phyloP scores from a whole-genome alignment of 2,329 filamentous ascomycete species.

The Fusarium multiceps region DNA sequence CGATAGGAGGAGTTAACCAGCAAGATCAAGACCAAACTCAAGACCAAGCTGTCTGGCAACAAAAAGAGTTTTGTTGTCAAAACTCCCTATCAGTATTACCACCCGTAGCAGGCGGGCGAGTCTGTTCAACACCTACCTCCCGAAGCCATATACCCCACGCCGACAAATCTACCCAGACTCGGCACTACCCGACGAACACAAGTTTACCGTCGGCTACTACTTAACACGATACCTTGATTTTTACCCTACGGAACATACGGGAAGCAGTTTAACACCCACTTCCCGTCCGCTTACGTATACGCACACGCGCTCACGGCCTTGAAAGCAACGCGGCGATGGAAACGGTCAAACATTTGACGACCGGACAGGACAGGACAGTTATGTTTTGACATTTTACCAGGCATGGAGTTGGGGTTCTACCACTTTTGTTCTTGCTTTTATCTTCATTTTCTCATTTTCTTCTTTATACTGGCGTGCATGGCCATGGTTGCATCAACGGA shows the following conservation, averaged over 20 bases:
- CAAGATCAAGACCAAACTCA: slow-evolving; percentile 33
- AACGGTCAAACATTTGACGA: slow-evolving; percentile 17
- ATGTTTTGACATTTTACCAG: slow-evolving; percentile 34
- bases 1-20: slow-evolving; percentile 49
- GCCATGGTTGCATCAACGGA: slow-evolving; percentile 40
- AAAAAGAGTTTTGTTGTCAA: slow-evolving; percentile 23
- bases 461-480: slow-evolving; percentile 37
- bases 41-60: slow-evolving; percentile 18
- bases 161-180: slow-evolving; percentile 18
- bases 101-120: slow-evolving; percentile 8
- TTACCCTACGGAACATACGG: slow-evolving; percentile 4
- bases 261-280: slow-evolving; percentile 21
- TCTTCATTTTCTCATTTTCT: slow-evolving; percentile 18
- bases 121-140: slow-evolving; percentile 12
- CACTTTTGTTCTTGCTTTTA: slow-evolving; percentile 21
- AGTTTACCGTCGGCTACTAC: slow-evolving; percentile 10
- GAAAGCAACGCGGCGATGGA: slow-evolving; percentile 34
- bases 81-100: slow-evolving; percentile 24
- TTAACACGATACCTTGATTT: slow-evolving; percentile 21
- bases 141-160: slow-evolving; percentile 30
- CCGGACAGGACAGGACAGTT: slow-evolving; percentile 21
- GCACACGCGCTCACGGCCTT: slow-evolving; percentile 35
- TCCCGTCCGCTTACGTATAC: slow-evolving; percentile 28
- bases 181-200: slow-evolving; percentile 12
- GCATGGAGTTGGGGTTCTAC: slow-evolving; percentile 38